A percentile compares a stretch with the other conserved stretches of the same genome.
These are phyloP conservation scores for Cephaloascus fragrans DNA, from an alignment of 805 yeast genomes.

Conservation along the genomic window DNA sequence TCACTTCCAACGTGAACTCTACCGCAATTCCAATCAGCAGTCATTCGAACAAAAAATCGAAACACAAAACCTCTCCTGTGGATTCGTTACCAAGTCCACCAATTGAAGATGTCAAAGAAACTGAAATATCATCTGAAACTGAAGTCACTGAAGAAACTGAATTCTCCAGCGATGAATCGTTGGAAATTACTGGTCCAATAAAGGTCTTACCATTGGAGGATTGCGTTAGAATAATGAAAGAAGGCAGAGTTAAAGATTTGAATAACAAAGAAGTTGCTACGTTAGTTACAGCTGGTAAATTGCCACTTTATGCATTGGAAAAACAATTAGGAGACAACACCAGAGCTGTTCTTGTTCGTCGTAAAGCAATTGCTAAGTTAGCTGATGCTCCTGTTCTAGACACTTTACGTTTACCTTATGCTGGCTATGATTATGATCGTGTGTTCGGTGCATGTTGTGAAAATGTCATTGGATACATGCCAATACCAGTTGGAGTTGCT, in stretches of 20 bases:
- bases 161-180: constrained; percentile 3
- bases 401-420: constrained; percentile 65
- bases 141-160: constrained; percentile 7
- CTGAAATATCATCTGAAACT: constrained; percentile 2
- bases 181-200: constrained; percentile 12
- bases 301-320: constrained; percentile 91
- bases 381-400: constrained; percentile 78
- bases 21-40: constrained; percentile 3
- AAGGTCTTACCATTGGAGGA: constrained; percentile 48
- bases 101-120: constrained; percentile 17
- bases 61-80: constrained; percentile 7
- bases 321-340: constrained; percentile 82
- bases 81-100: constrained; percentile 17
- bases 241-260: constrained; percentile 60
- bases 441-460: constrained; percentile 99
- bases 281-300: constrained; percentile 63
- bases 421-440: constrained; percentile 82
- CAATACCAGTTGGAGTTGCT: constrained; percentile 94
- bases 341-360: constrained; percentile 89
- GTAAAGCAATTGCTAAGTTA: constrained; percentile 79
- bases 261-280: constrained; percentile 64
- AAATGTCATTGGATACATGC: constrained; percentile 94
- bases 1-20: constrained; percentile 2
- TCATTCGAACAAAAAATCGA: constrained; percentile 1
- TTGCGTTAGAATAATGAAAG: constrained; percentile 50